These are phyloP conservation scores for Sedum album DNA, from an alignment of 164 flowering plant genomes.

Conservation along the genomic window DNA sequence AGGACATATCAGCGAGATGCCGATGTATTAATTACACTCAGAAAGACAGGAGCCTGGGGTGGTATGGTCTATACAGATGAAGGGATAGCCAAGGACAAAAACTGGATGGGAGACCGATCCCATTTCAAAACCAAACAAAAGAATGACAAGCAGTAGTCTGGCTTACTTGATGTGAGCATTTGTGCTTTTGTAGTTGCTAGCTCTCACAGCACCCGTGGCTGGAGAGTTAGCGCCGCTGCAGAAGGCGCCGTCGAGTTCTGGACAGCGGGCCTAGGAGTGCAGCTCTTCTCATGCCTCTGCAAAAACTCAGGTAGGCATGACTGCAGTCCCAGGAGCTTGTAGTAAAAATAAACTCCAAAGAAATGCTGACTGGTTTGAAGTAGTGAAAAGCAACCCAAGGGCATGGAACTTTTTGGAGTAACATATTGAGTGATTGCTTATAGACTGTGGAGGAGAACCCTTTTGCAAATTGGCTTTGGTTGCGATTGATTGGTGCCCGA, in stretches of 20 bases:
- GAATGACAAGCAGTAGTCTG: conserved; percentile 18
- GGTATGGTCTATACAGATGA: conserved; percentile 40
- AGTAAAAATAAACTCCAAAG: conserved; percentile 2
- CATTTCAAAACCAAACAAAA: too few relatives aligned
- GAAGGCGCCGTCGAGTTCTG: too few relatives aligned
- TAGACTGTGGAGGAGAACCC: too few relatives aligned
- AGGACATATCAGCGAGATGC: conserved; percentile 10
- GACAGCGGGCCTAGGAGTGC: too few relatives aligned
- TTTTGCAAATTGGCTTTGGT: too few relatives aligned
- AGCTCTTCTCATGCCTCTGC: too few relatives aligned
- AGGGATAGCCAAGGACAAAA: conserved; percentile 27
- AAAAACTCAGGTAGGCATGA: too few relatives aligned
- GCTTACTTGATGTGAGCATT: too few relatives aligned
- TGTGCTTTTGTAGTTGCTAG: not conserved
- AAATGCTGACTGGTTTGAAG: conserved; percentile 5
- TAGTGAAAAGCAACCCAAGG: not conserved
- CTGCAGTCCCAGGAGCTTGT: conserved; percentile 8
- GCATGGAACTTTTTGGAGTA: conserved; percentile 10
- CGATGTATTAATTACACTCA: conserved; percentile 56
- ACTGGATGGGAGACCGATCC: conserved; percentile 30
- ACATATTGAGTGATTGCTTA: too few relatives aligned
- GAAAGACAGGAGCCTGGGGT: conserved; percentile 12
- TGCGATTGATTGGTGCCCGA: conserved; percentile 30
- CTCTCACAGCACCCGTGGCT: not conserved
- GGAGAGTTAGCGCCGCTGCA: conserved; percentile 17